These are phyloP conservation scores for Ciborinia camelliae DNA, from an alignment of 2,329 filamentous ascomycete genomes.

Conservation along the genomic window DNA sequence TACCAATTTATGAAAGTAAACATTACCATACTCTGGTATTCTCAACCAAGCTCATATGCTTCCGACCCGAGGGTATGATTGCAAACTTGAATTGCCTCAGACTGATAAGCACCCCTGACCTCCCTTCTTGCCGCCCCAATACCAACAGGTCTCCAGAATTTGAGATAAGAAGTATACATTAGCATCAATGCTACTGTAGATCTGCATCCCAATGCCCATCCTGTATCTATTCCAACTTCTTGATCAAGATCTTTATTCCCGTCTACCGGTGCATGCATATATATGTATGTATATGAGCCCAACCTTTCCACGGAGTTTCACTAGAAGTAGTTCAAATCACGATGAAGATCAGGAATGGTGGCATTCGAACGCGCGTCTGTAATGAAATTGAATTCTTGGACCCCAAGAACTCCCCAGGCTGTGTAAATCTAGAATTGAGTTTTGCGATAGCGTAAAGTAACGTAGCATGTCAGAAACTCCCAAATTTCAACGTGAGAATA, in stretches of 20 bases:
- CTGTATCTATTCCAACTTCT: background rate
- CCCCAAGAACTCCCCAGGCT: background rate
- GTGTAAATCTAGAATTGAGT: background rate
- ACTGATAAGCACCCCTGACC: background rate
- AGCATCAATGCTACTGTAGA: background rate
- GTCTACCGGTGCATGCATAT: background rate
- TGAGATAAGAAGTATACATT: background rate
- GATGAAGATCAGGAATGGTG: background rate
- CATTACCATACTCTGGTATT: background rate
- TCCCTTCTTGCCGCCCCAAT: background rate
- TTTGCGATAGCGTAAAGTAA: background rate
- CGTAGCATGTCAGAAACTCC: background rate
- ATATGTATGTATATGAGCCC: background rate
- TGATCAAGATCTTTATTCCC: background rate
- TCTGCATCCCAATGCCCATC: background rate
- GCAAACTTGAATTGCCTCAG: background rate
- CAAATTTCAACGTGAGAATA: background rate
- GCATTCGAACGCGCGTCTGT: background rate
- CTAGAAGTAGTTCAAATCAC: background rate
- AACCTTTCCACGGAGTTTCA: background rate
- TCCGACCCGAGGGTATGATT: too few species aligned
- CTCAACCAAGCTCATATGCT: slow-evolving; percentile 40
- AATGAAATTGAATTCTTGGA: background rate
- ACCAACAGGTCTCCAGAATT: background rate
- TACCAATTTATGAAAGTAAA: background rate